Conservation (phyloP, 1,284 basidiomycete species). For the Tilletia indica region DNA sequence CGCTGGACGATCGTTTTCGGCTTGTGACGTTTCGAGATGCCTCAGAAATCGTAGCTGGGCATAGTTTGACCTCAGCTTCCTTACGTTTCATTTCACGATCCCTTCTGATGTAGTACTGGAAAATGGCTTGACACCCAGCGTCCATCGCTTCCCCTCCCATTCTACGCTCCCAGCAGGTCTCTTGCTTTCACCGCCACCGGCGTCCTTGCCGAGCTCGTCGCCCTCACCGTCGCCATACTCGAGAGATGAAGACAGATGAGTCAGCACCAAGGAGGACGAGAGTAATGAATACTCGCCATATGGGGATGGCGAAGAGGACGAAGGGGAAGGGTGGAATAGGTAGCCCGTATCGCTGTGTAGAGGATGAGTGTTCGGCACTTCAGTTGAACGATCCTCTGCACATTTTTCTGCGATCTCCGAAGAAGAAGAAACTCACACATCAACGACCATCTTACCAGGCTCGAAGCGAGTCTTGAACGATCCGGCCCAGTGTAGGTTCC, state of each 20-base stretch:
- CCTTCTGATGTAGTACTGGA: too few species aligned
- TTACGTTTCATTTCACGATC: too few species aligned
- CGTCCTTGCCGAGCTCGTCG: background rate
- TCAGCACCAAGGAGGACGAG: background rate
- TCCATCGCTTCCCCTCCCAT: background rate
- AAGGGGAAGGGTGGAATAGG: slow-evolving; percentile 26
- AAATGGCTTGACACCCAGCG: background rate
- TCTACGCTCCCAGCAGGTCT: background rate
- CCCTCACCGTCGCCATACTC: background rate
- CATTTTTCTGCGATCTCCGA: background rate
- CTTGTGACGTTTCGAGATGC: too few species aligned
- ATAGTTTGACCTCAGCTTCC: too few species aligned
- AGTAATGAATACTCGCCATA: slow-evolving; percentile 9
- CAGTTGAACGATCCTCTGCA: background rate
- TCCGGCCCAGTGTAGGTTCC: slow-evolving; percentile 21
- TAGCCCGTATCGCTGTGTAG: slow-evolving; percentile 20
- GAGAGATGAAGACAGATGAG: background rate
- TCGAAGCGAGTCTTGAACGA: slow-evolving; percentile 5
- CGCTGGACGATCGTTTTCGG: too few species aligned
- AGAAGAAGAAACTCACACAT: slow-evolving; percentile 20
- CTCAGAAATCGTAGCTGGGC: too few species aligned
- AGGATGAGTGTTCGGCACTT: background rate
- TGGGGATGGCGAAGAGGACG: background rate
- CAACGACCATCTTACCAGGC: slow-evolving; percentile 18
- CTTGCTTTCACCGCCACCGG: background rate